Evolutionary conservation across 192 early-diverging fungal genomes (phyloP), one percentile per base, ranked within the genome.

Genomic region (Coemansia sp.): DNA sequence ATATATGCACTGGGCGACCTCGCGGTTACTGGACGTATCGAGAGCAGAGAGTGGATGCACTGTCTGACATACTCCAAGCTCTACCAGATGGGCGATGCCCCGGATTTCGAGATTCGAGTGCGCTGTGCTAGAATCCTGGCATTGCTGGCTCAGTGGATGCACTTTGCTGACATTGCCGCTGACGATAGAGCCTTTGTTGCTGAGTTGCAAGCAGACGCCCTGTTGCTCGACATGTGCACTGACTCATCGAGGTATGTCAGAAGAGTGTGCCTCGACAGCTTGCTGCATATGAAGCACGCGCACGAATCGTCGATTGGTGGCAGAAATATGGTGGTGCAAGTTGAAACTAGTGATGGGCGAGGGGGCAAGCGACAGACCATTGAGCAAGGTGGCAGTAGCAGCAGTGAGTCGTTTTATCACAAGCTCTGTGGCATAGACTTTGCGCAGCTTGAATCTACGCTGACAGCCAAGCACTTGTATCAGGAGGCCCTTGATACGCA

Each of bases 181-280:
- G 25, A 22, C 0, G 70, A 67, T 3, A 45, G 27, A 11, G 40
- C 39, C 1, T 25, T 46, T 9, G 39, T 70, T n/a, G 58, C 17
- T 0, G 66, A 62, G 24, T 42, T 79, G 37, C 66, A 70, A 25
- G 31, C 60, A 1, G 67, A 47, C 29, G 17, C 70, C 15, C 51
- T 84, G 45, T 45, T 84, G 47, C 36, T 84, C 5, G 73, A 76
- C 24, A 76, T 78, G 73, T 72, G 74, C 40, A 43, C 40, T 20
- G 83, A 84, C 40, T 45, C 77, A 7, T 84, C 83, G 20, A 64
- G 83, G n/a, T 84, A 76, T 24, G 83, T 84, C 17, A 63, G 83
- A 1, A 31, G 51, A 7, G 80, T 65, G 29, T 77, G 75, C 35
- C 15, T 77, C 29, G 64, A 74, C 29, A 58, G 62, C 29, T 37